phyloP scores from a whole-genome alignment of 768 basidiomycete species.

The Lactarius hengduanensis region DNA sequence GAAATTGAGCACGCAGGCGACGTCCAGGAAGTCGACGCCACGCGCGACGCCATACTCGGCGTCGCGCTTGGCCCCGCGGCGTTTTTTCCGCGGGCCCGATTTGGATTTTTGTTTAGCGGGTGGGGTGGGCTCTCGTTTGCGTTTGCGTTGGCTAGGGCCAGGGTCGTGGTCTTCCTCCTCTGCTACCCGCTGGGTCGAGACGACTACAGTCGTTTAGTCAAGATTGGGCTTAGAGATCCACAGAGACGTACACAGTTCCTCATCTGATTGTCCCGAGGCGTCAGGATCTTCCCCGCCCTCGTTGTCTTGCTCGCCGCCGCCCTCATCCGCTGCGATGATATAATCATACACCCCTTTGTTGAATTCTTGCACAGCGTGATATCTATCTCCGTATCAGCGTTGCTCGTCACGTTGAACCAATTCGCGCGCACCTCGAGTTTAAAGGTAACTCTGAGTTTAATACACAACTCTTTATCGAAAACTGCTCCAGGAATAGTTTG shows the following conservation, averaged over 20 bases:
- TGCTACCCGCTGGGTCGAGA: conserved; percentile 50
- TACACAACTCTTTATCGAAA: conserved; percentile 94
- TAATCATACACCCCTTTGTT: conserved; percentile 99
- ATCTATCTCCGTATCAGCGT: conserved; percentile 46
- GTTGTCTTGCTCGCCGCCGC: conserved; percentile 51
- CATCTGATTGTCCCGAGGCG: conserved; percentile 41
- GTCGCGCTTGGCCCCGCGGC: conserved; percentile 49
- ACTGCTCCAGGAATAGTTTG: conserved; percentile 98
- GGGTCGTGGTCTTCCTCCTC: conserved; percentile 1
- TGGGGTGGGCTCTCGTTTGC: conserved; percentile 53
- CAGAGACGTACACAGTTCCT: conserved; percentile 38
- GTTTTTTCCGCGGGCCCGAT: conserved; percentile 46
- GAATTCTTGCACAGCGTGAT: conserved; percentile 97
- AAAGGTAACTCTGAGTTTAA: conserved; percentile 94
- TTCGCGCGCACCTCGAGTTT: conserved; percentile 70
- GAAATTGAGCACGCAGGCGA: conserved; percentile 97
- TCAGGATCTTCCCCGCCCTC: conserved; percentile 49
- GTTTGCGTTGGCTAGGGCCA: conserved; percentile 43
- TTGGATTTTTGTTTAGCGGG: conserved; percentile 32
- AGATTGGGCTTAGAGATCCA: background rate
- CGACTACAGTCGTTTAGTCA: conserved; percentile 42
- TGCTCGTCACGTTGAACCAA: background rate
- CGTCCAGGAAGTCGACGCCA: conserved; percentile 95
- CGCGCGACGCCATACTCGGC: conserved; percentile 92
- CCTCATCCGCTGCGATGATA: conserved; percentile 97